These are phyloP conservation scores for Candida coquimbonensis DNA, from an alignment of 805 yeast species.

Conservation along the genomic window DNA sequence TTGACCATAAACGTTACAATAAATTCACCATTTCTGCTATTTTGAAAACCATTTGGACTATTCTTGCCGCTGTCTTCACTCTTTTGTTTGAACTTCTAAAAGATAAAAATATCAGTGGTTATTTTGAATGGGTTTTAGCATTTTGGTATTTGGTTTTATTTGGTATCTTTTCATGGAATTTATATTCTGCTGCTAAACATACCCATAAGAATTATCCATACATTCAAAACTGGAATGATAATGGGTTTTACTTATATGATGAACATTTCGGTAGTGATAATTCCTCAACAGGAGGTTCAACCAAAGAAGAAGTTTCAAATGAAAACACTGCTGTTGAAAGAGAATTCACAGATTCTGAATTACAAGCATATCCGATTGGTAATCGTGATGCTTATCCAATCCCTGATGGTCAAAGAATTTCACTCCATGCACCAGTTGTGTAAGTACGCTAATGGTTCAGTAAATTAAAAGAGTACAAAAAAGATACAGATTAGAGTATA, in stretches of 20 bases:
- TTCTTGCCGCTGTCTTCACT: slow-evolving; percentile 60
- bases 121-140: slow-evolving; percentile 82
- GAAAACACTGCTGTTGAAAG: slow-evolving; percentile 3
- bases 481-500: no score
- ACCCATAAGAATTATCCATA: slow-evolving; percentile 18
- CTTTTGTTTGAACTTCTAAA: slow-evolving; percentile 51
- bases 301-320: not conserved
- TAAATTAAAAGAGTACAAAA: not conserved
- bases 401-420: slow-evolving; percentile 18
- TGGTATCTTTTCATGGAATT: slow-evolving; percentile 58
- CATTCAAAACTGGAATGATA: slow-evolving; percentile 18
- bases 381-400: slow-evolving; percentile 17
- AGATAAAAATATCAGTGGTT: slow-evolving; percentile 25
- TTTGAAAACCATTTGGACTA: slow-evolving; percentile 58
- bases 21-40: slow-evolving; percentile 41
- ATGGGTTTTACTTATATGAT: slow-evolving; percentile 21
- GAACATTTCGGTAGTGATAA: slow-evolving; percentile 11
- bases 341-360: slow-evolving; percentile 20
- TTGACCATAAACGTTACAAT: slow-evolving; percentile 29
- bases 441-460: not conserved
- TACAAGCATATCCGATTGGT: slow-evolving; percentile 17
- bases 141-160: slow-evolving; percentile 75
- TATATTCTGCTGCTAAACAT: slow-evolving; percentile 52
- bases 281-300: not conserved
- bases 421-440: not conserved